Conservation (phyloP, 2,329 filamentous ascomycete species). For the Trichoderma sp. region DNA sequence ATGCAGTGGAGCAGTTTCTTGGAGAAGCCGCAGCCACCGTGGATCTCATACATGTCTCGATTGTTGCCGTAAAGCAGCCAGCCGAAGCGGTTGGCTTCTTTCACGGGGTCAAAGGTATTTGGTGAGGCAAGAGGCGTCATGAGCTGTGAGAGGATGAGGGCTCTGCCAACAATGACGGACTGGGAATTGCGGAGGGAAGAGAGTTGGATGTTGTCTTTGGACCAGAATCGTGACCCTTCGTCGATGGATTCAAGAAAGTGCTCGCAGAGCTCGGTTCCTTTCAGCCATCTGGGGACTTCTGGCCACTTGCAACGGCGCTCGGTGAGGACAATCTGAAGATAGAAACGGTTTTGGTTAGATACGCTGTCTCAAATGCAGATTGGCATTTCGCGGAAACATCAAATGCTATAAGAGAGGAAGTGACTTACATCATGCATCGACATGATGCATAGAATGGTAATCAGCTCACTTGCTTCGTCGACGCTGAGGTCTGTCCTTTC, state of each 20-base stretch:
- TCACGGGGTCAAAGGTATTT: constrained; percentile 34
- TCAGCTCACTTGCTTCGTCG: constrained; percentile 36
- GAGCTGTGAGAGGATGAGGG: constrained; percentile 44
- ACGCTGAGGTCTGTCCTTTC: constrained; percentile 28
- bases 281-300: constrained; percentile 41
- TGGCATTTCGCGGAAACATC: neutral
- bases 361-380: neutral
- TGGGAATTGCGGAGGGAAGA: constrained; percentile 41
- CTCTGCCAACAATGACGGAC: constrained; percentile 44
- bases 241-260: constrained; percentile 40
- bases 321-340: constrained; percentile 39
- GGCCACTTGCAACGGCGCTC: constrained; percentile 41
- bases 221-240: constrained; percentile 42
- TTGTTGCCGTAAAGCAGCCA: constrained; percentile 44
- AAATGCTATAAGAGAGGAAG: no score
- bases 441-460: constrained; percentile 42
- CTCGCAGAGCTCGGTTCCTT: constrained; percentile 42
- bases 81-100: constrained; percentile 39
- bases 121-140: constrained; percentile 40
- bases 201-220: constrained; percentile 38
- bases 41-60: constrained; percentile 41
- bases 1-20: constrained; percentile 43
- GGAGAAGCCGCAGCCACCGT: constrained; percentile 47
- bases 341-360: neutral
- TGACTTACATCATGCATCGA: constrained; percentile 45